A percentile compares a stretch with the other conserved stretches of the same genome.
phyloP scores from a whole-genome alignment of 1,139 yeast genomes.

The Candida tropicalis region DNA sequence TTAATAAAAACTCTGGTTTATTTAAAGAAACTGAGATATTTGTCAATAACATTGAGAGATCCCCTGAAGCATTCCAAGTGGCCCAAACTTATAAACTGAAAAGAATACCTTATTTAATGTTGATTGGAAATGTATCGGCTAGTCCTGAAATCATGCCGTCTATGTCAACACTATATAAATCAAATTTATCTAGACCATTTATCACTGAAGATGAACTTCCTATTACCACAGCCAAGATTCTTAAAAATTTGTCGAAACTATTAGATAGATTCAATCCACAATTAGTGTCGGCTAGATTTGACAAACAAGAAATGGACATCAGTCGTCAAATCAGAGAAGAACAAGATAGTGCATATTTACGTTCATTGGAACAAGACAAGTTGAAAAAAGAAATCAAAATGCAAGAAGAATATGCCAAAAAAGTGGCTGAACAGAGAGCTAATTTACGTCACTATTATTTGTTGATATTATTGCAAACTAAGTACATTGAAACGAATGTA shows the following conservation, averaged over 20 bases:
- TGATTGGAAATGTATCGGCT: conserved; percentile 54
- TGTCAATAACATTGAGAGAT: conserved; percentile 36
- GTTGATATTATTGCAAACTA: conserved; percentile 16
- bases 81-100: conserved; percentile 44
- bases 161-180: conserved; percentile 53
- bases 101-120: conserved; percentile 47
- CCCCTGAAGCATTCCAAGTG: conserved; percentile 56
- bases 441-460: conserved; percentile 20
- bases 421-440: conserved; percentile 18
- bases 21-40: conserved; percentile 45
- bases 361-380: conserved; percentile 50
- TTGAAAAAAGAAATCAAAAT: conserved; percentile 35
- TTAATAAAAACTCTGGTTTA: conserved; percentile 37
- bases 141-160: conserved; percentile 52
- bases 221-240: conserved; percentile 29
- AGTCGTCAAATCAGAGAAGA: conserved; percentile 54
- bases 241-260: conserved; percentile 35
- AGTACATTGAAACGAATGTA: conserved; percentile 17
- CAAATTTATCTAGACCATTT: conserved; percentile 32
- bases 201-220: conserved; percentile 23
- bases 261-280: conserved; percentile 54
- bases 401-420: conserved; percentile 27
- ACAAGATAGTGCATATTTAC: conserved; percentile 59
- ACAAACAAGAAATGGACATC: conserved; percentile 54
- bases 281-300: conserved; percentile 50